Evolutionary conservation across 257 asterid species (phyloP).

Genomic region (Lithospermum erythrorhizon): DNA sequence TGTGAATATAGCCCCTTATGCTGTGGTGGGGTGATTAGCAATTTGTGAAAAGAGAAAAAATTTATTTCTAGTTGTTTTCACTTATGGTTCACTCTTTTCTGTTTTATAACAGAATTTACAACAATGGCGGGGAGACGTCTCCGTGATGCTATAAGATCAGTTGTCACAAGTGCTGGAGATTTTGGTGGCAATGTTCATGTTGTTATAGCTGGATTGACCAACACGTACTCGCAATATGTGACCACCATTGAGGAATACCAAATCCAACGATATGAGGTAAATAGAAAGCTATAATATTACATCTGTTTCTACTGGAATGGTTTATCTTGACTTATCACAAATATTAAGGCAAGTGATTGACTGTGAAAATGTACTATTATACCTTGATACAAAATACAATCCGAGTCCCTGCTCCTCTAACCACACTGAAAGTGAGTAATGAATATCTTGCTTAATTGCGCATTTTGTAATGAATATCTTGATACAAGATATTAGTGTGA

Average conservation of each 20-base stretch:
- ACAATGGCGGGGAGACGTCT: slow-evolving; percentile 99
- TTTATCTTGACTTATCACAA: too few species aligned
- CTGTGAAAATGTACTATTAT: not conserved
- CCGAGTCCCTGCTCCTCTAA: too few species aligned
- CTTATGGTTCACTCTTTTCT: not conserved
- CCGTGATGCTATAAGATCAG: slow-evolving; percentile 72
- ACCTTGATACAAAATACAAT: too few species aligned
- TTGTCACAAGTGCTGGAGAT: slow-evolving; percentile 34
- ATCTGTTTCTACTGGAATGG: not conserved
- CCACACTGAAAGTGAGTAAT: too few species aligned
- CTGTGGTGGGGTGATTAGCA: too few species aligned
- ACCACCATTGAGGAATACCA: slow-evolving; percentile 86
- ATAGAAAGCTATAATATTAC: slow-evolving; percentile 12
- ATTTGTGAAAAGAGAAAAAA: not conserved
- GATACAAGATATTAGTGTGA: too few species aligned
- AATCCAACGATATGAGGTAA: slow-evolving; percentile 97
- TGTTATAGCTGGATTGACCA: slow-evolving; percentile 91
- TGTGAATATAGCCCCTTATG: too few species aligned
- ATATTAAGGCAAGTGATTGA: not conserved
- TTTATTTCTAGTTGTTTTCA: not conserved
- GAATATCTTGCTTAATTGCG: not conserved
- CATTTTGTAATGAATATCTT: not conserved
- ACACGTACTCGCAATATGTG: slow-evolving; percentile 85
- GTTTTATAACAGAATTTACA: slow-evolving; percentile 53
- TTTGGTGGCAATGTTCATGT: slow-evolving; percentile 54